phyloP scores from a whole-genome alignment of 2,329 filamentous ascomycete genomes.

The Colletotrichum tropicale region DNA sequence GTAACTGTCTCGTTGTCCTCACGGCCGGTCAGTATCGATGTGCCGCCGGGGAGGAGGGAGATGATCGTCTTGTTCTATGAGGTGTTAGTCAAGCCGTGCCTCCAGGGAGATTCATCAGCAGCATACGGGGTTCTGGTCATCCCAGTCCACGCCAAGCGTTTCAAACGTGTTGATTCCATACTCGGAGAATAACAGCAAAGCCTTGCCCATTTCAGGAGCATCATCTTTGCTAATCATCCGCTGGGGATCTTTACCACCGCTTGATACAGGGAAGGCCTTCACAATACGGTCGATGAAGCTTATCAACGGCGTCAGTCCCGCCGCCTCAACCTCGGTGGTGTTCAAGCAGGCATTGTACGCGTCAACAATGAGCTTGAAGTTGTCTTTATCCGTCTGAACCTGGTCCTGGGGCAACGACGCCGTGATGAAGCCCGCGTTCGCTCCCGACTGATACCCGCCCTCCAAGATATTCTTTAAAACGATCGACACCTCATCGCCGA shows the following conservation, averaged over 20 bases:
- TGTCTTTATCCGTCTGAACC: slow-evolving; percentile 55
- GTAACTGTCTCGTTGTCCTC: background rate
- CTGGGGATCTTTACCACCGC: slow-evolving; percentile 29
- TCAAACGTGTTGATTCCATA: slow-evolving; percentile 46
- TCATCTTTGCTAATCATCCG: slow-evolving; percentile 20
- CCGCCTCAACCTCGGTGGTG: slow-evolving; percentile 56
- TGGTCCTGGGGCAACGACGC: slow-evolving; percentile 35
- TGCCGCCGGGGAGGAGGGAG: background rate
- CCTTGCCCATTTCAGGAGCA: slow-evolving; percentile 27
- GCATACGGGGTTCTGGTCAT: slow-evolving; percentile 43
- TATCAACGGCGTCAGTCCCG: slow-evolving; percentile 61
- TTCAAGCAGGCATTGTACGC: slow-evolving; percentile 72
- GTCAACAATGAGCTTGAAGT: slow-evolving; percentile 68
- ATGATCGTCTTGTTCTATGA: slow-evolving; percentile 52
- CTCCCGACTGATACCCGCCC: slow-evolving; percentile 51
- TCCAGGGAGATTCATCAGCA: slow-evolving; percentile 21
- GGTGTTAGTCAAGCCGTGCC: slow-evolving; percentile 46
- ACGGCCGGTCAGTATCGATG: background rate
- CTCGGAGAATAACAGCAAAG: slow-evolving; percentile 49
- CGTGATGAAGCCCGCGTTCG: slow-evolving; percentile 33
- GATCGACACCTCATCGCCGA: slow-evolving; percentile 62
- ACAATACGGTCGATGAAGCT: slow-evolving; percentile 51
- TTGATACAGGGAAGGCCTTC: slow-evolving; percentile 13
- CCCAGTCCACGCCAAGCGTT: slow-evolving; percentile 38
- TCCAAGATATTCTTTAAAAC: slow-evolving; percentile 67